These are phyloP conservation scores for Daldinia bambusicola DNA, from an alignment of 495 filamentous ascomycete species.

Conservation along the genomic window DNA sequence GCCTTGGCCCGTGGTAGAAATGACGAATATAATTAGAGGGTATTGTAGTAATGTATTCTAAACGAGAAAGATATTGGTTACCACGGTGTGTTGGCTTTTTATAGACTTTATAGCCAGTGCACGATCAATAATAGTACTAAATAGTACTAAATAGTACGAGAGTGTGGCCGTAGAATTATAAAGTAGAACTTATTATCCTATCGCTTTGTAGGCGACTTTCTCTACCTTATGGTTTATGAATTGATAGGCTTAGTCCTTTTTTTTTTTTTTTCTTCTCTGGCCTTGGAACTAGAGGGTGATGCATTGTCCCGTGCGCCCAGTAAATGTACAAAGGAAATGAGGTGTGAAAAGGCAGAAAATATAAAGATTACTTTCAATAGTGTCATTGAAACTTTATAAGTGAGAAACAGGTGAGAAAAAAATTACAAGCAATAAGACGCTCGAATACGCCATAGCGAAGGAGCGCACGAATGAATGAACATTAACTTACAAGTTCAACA, in stretches of 20 bases:
- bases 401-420: background rate
- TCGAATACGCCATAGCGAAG: background rate
- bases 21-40: conserved; percentile 76
- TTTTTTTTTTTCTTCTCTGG: background rate
- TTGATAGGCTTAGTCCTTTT: background rate
- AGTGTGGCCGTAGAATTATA: conserved; percentile 18
- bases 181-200: conserved; percentile 5
- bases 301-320: conserved; percentile 4
- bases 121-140: background rate
- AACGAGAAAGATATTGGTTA: conserved; percentile 24
- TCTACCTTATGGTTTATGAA: no score
- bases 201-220: background rate
- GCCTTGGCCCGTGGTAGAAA: conserved; percentile 95
- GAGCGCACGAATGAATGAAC: conserved; percentile 1
- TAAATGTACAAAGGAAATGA: background rate
- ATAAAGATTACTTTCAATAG: background rate
- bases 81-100: conserved; percentile 17
- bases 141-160: conserved; percentile 1
- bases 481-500: conserved; percentile 72
- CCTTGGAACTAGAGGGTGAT: conserved; percentile 4
- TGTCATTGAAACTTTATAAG: background rate
- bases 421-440: background rate
- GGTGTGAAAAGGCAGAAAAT: background rate
- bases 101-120: background rate
- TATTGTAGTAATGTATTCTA: conserved; percentile 61